Conservation (phyloP, 75 land plant genomes). For the Sequoia sempervirens region DNA sequence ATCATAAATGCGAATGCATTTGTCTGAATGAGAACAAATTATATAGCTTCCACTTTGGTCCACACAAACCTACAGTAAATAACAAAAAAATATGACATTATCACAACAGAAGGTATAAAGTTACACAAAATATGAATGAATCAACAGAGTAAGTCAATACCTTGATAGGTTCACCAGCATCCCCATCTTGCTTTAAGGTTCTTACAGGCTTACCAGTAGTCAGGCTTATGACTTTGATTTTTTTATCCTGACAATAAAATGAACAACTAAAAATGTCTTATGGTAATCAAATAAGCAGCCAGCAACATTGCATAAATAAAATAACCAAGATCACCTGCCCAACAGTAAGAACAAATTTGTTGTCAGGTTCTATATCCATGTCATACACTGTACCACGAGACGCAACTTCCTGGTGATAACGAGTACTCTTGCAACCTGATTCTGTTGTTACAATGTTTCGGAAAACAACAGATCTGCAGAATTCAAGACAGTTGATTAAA, state of each 20-base stretch:
- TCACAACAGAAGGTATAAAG: neutral
- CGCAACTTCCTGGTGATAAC: slow-evolving; percentile 58
- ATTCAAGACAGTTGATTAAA: neutral
- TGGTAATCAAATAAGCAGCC: neutral
- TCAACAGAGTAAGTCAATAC: slow-evolving; percentile 15
- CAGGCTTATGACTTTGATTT: slow-evolving; percentile 47
- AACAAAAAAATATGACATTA: neutral
- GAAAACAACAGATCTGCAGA: slow-evolving; percentile 60
- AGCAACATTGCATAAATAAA: neutral
- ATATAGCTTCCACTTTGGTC: slow-evolving; percentile 73
- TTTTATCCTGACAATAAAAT: slow-evolving; percentile 56
- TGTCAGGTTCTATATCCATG: slow-evolving; percentile 48
- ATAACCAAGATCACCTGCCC: slow-evolving; percentile 47
- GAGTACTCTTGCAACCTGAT: slow-evolving; percentile 36
- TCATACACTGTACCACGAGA: slow-evolving; percentile 64
- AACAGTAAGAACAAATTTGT: slow-evolving; percentile 53
- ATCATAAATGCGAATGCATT: too few relatives aligned
- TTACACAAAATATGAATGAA: neutral
- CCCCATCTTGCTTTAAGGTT: slow-evolving; percentile 46
- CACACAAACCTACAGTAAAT: slow-evolving; percentile 42
- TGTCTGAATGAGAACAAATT: slow-evolving; percentile 52
- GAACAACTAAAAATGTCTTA: neutral
- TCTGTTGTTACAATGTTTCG: slow-evolving; percentile 29
- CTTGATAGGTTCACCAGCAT: slow-evolving; percentile 71
- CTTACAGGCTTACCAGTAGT: slow-evolving; percentile 55